Conservation (phyloP, 805 yeast species). For the Lipomyces starkeyi region DNA sequence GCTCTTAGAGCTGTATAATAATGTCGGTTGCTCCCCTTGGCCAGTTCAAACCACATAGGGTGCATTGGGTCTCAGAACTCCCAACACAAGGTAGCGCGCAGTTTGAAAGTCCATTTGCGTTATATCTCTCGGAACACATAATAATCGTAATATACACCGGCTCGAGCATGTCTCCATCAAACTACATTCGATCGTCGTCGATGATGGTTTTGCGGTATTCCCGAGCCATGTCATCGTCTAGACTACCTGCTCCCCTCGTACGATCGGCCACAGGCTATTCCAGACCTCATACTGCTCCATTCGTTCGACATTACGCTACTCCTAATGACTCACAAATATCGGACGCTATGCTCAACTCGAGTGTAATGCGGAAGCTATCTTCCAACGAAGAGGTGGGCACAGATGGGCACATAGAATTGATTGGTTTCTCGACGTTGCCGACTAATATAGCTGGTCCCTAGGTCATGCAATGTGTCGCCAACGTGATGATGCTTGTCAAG, state of each 20-base stretch:
- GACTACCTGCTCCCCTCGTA: not conserved
- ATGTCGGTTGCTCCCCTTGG: no score
- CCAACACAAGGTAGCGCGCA: no score
- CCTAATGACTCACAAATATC: slow-evolving; percentile 21
- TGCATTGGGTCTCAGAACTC: no score
- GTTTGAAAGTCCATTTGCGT: no score
- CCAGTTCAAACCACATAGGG: no score
- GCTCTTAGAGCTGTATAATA: no score
- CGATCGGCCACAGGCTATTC: not conserved
- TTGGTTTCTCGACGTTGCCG: not conserved
- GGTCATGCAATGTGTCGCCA: slow-evolving; percentile 28
- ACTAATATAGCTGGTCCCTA: not conserved
- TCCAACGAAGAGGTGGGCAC: slow-evolving; percentile 25
- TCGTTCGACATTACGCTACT: slow-evolving; percentile 19
- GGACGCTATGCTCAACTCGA: slow-evolving; percentile 29
- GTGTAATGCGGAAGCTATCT: slow-evolving; percentile 29
- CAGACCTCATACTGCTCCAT: not conserved
- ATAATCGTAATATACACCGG: not conserved
- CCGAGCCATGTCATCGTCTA: not conserved
- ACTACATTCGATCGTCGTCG: not conserved
- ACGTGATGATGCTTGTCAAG: slow-evolving; percentile 17
- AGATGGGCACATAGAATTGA: not conserved
- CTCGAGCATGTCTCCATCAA: not conserved
- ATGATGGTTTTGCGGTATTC: not conserved
- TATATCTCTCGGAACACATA: not conserved